phyloP scores from a whole-genome alignment of 2,329 filamentous ascomycete species.

The Diaporthe ilicicola region DNA sequence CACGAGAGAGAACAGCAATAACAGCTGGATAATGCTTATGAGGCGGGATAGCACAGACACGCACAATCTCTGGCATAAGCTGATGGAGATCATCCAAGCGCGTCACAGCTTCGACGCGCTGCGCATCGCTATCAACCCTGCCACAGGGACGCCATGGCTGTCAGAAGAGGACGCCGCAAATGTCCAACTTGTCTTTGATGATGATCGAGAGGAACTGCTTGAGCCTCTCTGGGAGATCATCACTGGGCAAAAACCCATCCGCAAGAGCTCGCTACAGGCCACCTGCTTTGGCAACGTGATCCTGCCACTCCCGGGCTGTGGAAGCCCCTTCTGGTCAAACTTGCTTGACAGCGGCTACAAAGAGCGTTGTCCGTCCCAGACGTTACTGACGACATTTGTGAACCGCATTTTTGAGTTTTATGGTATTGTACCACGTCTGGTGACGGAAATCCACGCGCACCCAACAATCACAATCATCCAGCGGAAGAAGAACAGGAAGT shows the following conservation, averaged over 20 bases:
- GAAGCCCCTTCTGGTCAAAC: constrained; percentile 39
- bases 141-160: constrained; percentile 36
- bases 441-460: not conserved
- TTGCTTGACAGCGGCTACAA: constrained; percentile 27
- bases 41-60: constrained; percentile 37
- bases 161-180: constrained; percentile 30
- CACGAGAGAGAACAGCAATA: constrained; percentile 29
- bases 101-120: constrained; percentile 38
- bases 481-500: constrained; percentile 8
- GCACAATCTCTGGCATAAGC: constrained; percentile 41
- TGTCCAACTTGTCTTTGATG: constrained; percentile 37
- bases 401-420: not conserved
- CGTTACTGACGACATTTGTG: constrained; percentile 16
- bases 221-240: constrained; percentile 38
- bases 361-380: constrained; percentile 25
- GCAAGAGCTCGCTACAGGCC: constrained; percentile 34
- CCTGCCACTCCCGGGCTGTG: constrained; percentile 38
- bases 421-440: not conserved
- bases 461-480: constrained; percentile 6
- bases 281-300: constrained; percentile 39
- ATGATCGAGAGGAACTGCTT: constrained; percentile 32
- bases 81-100: constrained; percentile 42
- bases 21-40: constrained; percentile 38
- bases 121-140: constrained; percentile 35
- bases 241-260: constrained; percentile 36